These are phyloP conservation scores for Amanita molliuscula DNA, from an alignment of 768 basidiomycete genomes.

Conservation along the genomic window DNA sequence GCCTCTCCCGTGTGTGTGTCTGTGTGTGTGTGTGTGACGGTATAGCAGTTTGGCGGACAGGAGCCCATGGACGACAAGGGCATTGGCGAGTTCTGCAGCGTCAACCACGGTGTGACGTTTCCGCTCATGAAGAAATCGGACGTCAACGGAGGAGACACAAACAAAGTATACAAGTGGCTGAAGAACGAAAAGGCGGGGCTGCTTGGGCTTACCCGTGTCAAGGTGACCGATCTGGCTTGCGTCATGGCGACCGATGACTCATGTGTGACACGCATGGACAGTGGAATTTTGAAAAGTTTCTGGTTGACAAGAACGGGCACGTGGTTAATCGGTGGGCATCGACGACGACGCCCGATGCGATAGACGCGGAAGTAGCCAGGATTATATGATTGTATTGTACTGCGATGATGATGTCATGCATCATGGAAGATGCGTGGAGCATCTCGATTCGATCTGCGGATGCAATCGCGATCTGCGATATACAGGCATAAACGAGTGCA, in stretches of 20 bases:
- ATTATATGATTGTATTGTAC: constrained; percentile 24
- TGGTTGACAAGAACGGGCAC: constrained; percentile 68
- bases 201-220: constrained; percentile 62
- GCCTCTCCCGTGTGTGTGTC: too few relatives aligned
- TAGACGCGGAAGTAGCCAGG: constrained; percentile 56
- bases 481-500: neutral
- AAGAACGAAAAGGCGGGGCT: constrained; percentile 72
- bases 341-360: constrained; percentile 56
- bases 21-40: too few relatives aligned
- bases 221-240: constrained; percentile 30
- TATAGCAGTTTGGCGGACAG: constrained; percentile 65
- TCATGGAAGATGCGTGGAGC: neutral
- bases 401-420: neutral
- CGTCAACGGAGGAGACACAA: constrained; percentile 80
- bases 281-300: constrained; percentile 93
- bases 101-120: constrained; percentile 86
- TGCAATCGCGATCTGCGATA: neutral
- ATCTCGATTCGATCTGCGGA: neutral
- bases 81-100: constrained; percentile 62
- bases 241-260: neutral
- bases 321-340: constrained; percentile 72
- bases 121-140: constrained; percentile 90
- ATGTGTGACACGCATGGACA: constrained; percentile 17
- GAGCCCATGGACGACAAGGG: constrained; percentile 76
- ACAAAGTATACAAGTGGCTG: constrained; percentile 78